phyloP scores from a whole-genome alignment of 139 green algal genomes.

The Chlorella sp. region DNA sequence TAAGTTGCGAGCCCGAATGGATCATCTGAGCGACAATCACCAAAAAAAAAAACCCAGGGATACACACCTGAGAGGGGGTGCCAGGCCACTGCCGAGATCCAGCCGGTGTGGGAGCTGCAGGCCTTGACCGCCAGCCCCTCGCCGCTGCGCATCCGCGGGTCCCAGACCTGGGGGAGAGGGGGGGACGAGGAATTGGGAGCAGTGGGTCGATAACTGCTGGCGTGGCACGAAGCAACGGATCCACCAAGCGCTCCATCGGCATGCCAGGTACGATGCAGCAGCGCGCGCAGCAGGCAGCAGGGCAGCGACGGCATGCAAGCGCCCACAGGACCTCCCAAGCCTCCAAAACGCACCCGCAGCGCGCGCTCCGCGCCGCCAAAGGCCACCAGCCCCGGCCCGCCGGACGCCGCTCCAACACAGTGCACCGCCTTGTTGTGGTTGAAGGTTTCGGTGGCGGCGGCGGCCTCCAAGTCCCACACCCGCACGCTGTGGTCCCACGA shows the following conservation, averaged over 20 bases:
- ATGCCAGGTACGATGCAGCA: not conserved
- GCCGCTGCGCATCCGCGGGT: conserved; percentile 53
- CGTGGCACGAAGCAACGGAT: too few species aligned
- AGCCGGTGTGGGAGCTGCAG: conserved; percentile 64
- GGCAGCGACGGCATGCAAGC: not conserved
- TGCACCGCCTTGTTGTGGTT: conserved; percentile 78
- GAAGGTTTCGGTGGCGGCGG: conserved; percentile 61
- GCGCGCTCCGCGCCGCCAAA: conserved; percentile 75
- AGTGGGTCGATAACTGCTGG: too few species aligned
- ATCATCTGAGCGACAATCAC: not conserved
- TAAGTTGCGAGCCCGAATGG: not conserved
- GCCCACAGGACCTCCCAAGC: not conserved
- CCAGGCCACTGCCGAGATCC: conserved; percentile 78
- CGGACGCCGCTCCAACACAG: conserved; percentile 51
- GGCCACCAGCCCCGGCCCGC: conserved; percentile 56
- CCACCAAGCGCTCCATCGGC: too few species aligned
- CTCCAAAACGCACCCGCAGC: conserved; percentile 40
- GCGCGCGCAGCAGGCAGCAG: too few species aligned
- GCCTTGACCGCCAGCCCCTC: conserved; percentile 58
- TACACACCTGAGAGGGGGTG: conserved; percentile 45
- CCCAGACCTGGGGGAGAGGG: conserved; percentile 66
- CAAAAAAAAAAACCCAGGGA: not conserved
- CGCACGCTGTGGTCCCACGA: conserved; percentile 87
- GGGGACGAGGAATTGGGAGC: too few species aligned
- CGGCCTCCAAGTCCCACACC: conserved; percentile 71